Evolutionary conservation across 108 stramenopile species (phyloP), one percentile per base, ranked within the genome.

Genomic region (Discostella stelligeroides): DNA sequence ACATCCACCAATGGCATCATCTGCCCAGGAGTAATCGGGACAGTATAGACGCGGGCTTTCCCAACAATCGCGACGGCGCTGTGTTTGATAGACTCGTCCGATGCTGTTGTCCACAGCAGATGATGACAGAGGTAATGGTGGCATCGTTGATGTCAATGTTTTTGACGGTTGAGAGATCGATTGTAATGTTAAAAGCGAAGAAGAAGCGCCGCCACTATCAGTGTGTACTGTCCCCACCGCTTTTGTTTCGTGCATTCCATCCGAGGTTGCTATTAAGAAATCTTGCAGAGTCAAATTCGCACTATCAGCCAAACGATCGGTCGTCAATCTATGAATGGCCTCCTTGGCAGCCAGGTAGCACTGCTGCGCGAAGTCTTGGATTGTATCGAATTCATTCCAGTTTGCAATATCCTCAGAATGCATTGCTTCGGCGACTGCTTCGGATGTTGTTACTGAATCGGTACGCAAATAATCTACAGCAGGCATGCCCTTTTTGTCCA

Each of bases 21-120:
- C 91, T 7, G 89, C 94, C 94, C 94, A 95, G 0, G 74, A 81
- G 76, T 91, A 88, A 66, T 95, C 94, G 8, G 91, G 91, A 71
- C 91, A 92, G 63, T 81, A 68, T 29, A 95, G 63, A 17, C 89
- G 82, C 0, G 89, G 77, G 18, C 91, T 86, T 78, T 95, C 94
- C 94, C 94, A 95, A 48, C 94, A 95, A 63, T 88, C 90, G 14
- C 63, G 68, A 27, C 80, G 82, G 29, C 86, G 74, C 50, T 87
- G 87, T 4, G 64, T 13, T 9, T 66, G 29, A 28, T 82, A 84
- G 39, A 60, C 64, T 50, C 88, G 63, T 51, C 84, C 76, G 38
- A 82, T 68, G 17, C 72, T 76, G 13, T 46, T 40, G 70, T 71
- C 69, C 1, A 70, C 61, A 42, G 45, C 45, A 55, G 69, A 66